Evolutionary conservation across 345 rosid genomes (phyloP).

Genomic region (Populus deltoides): DNA sequence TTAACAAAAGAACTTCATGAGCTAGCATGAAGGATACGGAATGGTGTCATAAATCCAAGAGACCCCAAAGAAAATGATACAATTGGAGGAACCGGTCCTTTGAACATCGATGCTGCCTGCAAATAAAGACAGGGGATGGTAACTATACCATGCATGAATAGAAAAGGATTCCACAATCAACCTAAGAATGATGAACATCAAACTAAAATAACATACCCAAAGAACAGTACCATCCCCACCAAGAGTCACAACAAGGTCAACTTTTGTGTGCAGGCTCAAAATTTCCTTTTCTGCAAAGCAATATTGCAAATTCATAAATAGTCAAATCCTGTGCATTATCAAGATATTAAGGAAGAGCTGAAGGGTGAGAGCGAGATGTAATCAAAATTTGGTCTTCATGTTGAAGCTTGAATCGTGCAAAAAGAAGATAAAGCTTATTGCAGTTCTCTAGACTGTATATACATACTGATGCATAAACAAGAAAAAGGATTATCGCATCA

Average conservation of each 20-base stretch:
- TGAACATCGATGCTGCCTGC: slow-evolving; percentile 98
- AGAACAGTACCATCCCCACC: slow-evolving; percentile 99
- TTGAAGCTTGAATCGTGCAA: neutral
- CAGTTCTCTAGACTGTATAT: neutral
- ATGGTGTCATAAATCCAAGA: slow-evolving; percentile 99
- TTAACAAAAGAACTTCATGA: neutral
- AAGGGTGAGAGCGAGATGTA: neutral
- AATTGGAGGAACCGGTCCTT: slow-evolving; percentile 96
- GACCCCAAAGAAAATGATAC: slow-evolving; percentile 97
- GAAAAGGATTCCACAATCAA: slow-evolving; percentile 5
- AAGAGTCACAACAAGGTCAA: slow-evolving; percentile 94
- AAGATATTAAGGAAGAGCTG: neutral
- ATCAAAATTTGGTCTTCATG: neutral
- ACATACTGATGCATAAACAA: neutral
- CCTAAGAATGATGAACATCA: neutral
- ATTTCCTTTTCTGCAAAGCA: slow-evolving; percentile 66
- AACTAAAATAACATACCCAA: slow-evolving; percentile 60
- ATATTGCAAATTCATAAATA: slow-evolving; percentile 1
- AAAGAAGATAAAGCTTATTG: neutral
- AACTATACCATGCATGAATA: slow-evolving; percentile 5
- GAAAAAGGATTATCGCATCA: neutral
- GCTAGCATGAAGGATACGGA: slow-evolving; percentile 64
- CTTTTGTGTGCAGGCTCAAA: slow-evolving; percentile 65
- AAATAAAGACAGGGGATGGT: slow-evolving; percentile 18
- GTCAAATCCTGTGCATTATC: neutral